These are phyloP conservation scores for Aspergillus jensenii DNA, from an alignment of 2,329 filamentous ascomycete genomes.

Conservation along the genomic window DNA sequence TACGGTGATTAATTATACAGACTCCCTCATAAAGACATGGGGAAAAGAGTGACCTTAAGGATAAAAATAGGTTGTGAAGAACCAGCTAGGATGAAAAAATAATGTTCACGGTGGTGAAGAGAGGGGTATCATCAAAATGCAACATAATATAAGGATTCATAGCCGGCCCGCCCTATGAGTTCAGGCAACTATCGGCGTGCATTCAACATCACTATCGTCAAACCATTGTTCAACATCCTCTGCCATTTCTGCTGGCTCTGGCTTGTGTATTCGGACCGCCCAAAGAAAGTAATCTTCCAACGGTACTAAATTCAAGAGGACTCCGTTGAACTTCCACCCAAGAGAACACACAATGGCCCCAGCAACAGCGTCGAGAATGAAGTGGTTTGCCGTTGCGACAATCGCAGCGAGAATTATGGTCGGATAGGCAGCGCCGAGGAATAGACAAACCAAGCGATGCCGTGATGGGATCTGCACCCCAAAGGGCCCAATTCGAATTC, in stretches of 20 bases:
- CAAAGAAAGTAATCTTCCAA: slow-evolving; percentile 69
- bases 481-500: slow-evolving; percentile 30
- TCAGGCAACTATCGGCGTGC: slow-evolving; percentile 14
- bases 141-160: not conserved
- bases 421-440: slow-evolving; percentile 63
- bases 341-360: slow-evolving; percentile 64
- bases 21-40: slow-evolving; percentile 2
- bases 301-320: slow-evolving; percentile 63
- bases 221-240: slow-evolving; percentile 19
- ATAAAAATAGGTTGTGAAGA: not conserved
- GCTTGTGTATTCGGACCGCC: slow-evolving; percentile 65
- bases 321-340: slow-evolving; percentile 58
- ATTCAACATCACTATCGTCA: slow-evolving; percentile 19
- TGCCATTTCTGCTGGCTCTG: slow-evolving; percentile 33
- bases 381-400: slow-evolving; percentile 70
- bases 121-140: slow-evolving; percentile 12
- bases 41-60: not conserved
- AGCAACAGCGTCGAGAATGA: slow-evolving; percentile 69
- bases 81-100: not conserved
- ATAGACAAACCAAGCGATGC: slow-evolving; percentile 52
- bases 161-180: not conserved
- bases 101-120: slow-evolving; percentile 4
- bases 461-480: slow-evolving; percentile 47
- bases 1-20: slow-evolving; percentile 5
- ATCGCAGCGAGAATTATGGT: slow-evolving; percentile 66